Base-by-base conservation (phyloP, 1,284 basidiomycete genomes). In the Coniophora puteana region DNA sequence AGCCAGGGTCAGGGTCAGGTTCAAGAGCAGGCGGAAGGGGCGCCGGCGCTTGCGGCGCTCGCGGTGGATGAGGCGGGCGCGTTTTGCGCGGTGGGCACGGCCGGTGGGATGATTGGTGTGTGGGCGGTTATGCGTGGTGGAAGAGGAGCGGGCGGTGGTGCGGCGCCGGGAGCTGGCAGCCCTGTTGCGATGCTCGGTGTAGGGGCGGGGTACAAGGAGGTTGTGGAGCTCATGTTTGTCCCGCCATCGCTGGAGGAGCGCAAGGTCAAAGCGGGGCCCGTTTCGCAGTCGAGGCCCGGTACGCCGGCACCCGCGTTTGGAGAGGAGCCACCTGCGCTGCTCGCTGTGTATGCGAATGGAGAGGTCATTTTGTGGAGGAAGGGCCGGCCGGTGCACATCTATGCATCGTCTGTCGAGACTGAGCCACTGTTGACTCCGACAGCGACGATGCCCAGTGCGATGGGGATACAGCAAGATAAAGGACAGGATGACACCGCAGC, bases 11-110 rank as follows among this genome's bases (percentile, higher is more conserved):
- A n/a, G n/a, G n/a, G n/a, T n/a, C n/a, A n/a, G n/a, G n/a, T n/a
- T n/a, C n/a, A n/a, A n/a, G n/a, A n/a, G n/a, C n/a, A n/a, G n/a
- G n/a, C n/a, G n/a, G n/a, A n/a, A n/a, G n/a, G n/a, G n/a, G n/a
- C n/a, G n/a, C 71, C 69, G 8, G 68, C 72, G 4, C 49, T 86
- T 30, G 84, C 79, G 2, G 70, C 72, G 13, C 61, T 89, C 7
- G 71, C 80, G 3, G 63, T 89, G 4, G 75, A 80, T 46, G 69
- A 72, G 25, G 56, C 52, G 11, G 83, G 83, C 2, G 57, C 67
- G 12, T 69, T 72, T 47, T 78, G 78, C 45, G 83, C 81, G 3
- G 75, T 80, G 16, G 83, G 82, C 3, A 83, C 80, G 14, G 69
- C 72, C n/a, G 67, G 69, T 3, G 86, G 86, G 1, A 55, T 68